Base-by-base conservation (phyloP, 2,329 filamentous ascomycete genomes). In the Pseudocercospora fijiensis region DNA sequence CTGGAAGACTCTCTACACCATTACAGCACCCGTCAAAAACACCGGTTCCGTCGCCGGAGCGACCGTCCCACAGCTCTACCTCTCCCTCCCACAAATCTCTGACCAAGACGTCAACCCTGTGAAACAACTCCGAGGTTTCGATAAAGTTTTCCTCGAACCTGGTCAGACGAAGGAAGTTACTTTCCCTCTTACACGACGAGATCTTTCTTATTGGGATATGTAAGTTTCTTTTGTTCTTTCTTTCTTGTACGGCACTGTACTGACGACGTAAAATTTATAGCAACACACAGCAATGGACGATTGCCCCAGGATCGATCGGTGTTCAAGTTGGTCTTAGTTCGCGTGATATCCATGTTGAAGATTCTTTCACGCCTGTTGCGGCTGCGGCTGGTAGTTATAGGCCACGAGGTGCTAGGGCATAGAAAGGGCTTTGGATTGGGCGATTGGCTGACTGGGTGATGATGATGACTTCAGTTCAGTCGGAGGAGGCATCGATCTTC, bases 11-110 rank as follows among this genome's bases (percentile, higher is more conserved):
- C 81, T 87, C 0, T 88, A 84, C 67, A 75, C 76, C 24, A 76
- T 90, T 16, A 79, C 80, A 1, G 83, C 85, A 4, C 81, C 77
- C 0, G 78, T 94, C 1, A 83, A 78, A 4, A 95, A 95, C 72
- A 84, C 81, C 0, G 90, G 90, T 1, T 69, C 72, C 64, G 74
- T 78, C 1, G 83, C 82, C 26, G 68, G 66, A 43, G 81, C 82
- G 41, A 84, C 84, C 10, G 84, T 88, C 1, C 81, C 81, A 1
- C 85, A 88, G 70, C 72, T 87, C 4, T 85, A 85, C 67, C 76
- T 75, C 13, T 55, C 64, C 47, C 68, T 74, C 5, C 73, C 73
- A 2, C 65, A 66, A 27, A 90, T 67, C 49, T 75, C 76, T 61
- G 83, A 56, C n/a, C 28, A 77, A 76, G 61, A 52, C 45, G 20